Evolutionary conservation across 345 rosid species (phyloP).

Genomic region (Psidium friedrichsthalianum): DNA sequence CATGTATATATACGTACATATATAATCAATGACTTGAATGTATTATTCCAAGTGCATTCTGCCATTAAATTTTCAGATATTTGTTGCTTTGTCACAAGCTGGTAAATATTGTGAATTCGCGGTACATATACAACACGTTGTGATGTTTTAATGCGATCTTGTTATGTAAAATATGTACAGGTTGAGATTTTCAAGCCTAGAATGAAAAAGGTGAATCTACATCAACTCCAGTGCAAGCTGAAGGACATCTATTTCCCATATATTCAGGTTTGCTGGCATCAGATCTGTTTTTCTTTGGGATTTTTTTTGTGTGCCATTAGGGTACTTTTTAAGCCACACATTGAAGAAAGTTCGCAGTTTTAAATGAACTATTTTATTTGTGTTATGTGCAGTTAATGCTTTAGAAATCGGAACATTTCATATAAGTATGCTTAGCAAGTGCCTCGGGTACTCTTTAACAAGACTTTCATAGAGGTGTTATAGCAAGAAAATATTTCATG

Average conservation of each 20-base stretch:
- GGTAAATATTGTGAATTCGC: neutral
- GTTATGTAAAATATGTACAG: constrained; percentile 16
- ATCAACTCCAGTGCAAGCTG: constrained; percentile 50
- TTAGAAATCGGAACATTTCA: neutral
- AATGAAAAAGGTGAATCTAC: constrained; percentile 17
- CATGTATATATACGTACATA: neutral
- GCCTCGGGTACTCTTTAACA: neutral
- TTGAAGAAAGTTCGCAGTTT: neutral
- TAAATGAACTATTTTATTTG: neutral
- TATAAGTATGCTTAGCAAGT: neutral
- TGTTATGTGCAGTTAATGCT: neutral
- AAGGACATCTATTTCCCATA: constrained; percentile 85
- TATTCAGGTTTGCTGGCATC: constrained; percentile 41
- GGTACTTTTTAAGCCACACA: neutral
- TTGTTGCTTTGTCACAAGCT: neutral
- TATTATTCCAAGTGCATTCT: neutral
- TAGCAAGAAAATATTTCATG: neutral
- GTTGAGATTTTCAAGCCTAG: constrained; percentile 50
- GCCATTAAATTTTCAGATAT: neutral
- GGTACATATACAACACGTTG: neutral
- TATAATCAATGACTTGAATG: neutral
- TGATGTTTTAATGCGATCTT: neutral
- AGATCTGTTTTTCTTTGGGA: neutral
- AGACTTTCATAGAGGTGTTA: neutral
- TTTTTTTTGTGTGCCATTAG: neutral